A percentile compares a stretch with the other conserved stretches of the same genome.
These are phyloP conservation scores for Avena sativa DNA, from an alignment of 176 grass and related monocot genomes.

Conservation along the genomic window DNA sequence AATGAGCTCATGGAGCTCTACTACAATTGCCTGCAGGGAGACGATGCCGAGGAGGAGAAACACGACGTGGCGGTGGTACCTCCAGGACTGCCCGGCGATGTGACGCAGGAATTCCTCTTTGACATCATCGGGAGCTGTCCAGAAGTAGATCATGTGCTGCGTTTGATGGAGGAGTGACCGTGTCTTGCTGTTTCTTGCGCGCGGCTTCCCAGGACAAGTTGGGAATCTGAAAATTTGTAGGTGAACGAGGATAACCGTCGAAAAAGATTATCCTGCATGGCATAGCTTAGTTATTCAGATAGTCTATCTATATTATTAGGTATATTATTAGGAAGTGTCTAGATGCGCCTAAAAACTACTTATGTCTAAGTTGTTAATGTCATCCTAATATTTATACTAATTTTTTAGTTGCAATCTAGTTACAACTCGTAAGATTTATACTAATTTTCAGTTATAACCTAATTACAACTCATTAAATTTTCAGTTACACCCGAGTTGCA, in stretches of 20 bases:
- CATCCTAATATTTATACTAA: too few relatives aligned
- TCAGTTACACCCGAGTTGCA: too few relatives aligned
- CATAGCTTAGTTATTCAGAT: neutral
- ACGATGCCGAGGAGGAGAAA: neutral
- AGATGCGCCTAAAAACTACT: too few relatives aligned
- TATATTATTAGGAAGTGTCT: too few relatives aligned
- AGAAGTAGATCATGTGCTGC: neutral
- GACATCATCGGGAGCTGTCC: conserved; percentile 16
- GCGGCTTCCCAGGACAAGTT: neutral
- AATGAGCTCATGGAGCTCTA: conserved; percentile 13
- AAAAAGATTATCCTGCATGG: neutral
- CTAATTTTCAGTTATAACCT: too few relatives aligned
- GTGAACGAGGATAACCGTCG: neutral
- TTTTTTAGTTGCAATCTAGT: too few relatives aligned
- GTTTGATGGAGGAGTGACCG: conserved; percentile 9
- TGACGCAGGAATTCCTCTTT: neutral
- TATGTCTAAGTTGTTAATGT: too few relatives aligned
- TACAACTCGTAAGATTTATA: too few relatives aligned
- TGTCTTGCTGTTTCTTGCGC: neutral
- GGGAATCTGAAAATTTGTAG: neutral
- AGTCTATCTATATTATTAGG: too few relatives aligned
- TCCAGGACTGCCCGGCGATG: neutral
- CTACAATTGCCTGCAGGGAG: neutral
- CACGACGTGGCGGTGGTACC: neutral
- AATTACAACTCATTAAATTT: too few relatives aligned